phyloP scores from a whole-genome alignment of 2,329 filamentous ascomycete genomes.

The Byssochlamys sp. region DNA sequence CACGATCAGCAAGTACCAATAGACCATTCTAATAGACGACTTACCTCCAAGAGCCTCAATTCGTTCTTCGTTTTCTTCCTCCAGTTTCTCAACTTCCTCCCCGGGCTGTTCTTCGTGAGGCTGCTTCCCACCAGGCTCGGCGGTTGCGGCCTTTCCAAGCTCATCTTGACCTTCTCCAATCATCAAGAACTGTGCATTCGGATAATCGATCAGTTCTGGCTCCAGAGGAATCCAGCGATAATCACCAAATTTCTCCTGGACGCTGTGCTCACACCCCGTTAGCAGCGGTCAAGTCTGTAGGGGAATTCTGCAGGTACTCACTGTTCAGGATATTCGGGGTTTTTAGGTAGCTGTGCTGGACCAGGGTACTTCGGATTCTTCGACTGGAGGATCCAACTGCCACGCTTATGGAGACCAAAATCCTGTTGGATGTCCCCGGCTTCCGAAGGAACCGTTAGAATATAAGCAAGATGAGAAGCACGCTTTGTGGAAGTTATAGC shows the following conservation, averaged over 20 bases:
- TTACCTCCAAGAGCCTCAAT: slow-evolving; percentile 51
- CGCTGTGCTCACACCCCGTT: slow-evolving; percentile 31
- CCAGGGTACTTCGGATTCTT: slow-evolving; percentile 67
- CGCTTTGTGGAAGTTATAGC: slow-evolving; percentile 63
- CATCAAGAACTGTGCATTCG: slow-evolving; percentile 66
- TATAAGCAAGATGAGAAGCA: slow-evolving; percentile 68
- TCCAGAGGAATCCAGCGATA: slow-evolving; percentile 66
- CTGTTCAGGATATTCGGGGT: slow-evolving; percentile 61
- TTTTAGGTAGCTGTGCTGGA: slow-evolving; percentile 55
- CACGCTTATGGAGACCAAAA: slow-evolving; percentile 60
- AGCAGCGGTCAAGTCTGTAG: slow-evolving; percentile 5
- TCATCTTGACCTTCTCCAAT: slow-evolving; percentile 50
- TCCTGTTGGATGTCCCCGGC: slow-evolving; percentile 64
- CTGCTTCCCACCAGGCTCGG: slow-evolving; percentile 36
- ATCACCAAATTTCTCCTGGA: slow-evolving; percentile 61
- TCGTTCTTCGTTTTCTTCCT: slow-evolving; percentile 62
- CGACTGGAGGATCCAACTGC: slow-evolving; percentile 67
- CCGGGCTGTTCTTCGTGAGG: slow-evolving; percentile 52
- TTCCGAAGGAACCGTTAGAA: slow-evolving; percentile 62
- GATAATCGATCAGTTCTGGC: slow-evolving; percentile 65
- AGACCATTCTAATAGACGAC: slow-evolving; percentile 1
- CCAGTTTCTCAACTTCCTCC: slow-evolving; percentile 65
- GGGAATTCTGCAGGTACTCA: slow-evolving; percentile 31
- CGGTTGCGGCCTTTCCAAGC: slow-evolving; percentile 25
- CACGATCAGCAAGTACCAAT: slow-evolving; percentile 2